Percentiles rank a stretch among this genome's conserved stretches.
phyloP scores from a whole-genome alignment of 2,329 filamentous ascomycete genomes.

The Trichoderma sp. region DNA sequence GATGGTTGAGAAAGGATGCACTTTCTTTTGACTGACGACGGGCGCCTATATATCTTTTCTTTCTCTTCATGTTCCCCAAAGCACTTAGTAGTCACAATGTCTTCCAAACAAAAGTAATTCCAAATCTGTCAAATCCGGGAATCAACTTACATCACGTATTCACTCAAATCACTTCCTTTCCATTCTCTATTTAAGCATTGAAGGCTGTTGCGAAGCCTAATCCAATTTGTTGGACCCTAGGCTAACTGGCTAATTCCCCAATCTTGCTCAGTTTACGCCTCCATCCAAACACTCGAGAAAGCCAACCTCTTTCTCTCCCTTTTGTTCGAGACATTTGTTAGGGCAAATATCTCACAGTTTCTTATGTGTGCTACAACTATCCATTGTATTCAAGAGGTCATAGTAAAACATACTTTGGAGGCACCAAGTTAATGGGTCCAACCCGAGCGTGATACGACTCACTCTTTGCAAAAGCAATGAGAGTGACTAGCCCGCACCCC shows the following conservation, averaged over 20 bases:
- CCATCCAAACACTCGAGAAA: neutral
- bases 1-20: neutral
- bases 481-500: neutral
- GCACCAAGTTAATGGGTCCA: neutral
- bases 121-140: neutral
- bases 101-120: neutral
- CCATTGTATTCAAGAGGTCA: neutral
- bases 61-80: neutral
- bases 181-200: neutral
- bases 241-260: neutral
- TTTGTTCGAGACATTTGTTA: neutral
- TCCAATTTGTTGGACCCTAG: neutral
- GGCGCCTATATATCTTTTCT: neutral
- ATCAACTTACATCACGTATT: neutral
- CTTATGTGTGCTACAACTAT: neutral
- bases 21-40: neutral
- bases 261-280: neutral
- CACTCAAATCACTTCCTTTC: neutral
- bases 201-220: neutral
- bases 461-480: neutral
- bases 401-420: neutral
- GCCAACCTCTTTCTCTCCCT: neutral
- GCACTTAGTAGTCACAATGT: neutral
- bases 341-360: accelerated
- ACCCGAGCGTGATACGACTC: neutral